Evolutionary conservation across 495 filamentous ascomycete genomes (phyloP).

Genomic region (Neurospora terricola): DNA sequence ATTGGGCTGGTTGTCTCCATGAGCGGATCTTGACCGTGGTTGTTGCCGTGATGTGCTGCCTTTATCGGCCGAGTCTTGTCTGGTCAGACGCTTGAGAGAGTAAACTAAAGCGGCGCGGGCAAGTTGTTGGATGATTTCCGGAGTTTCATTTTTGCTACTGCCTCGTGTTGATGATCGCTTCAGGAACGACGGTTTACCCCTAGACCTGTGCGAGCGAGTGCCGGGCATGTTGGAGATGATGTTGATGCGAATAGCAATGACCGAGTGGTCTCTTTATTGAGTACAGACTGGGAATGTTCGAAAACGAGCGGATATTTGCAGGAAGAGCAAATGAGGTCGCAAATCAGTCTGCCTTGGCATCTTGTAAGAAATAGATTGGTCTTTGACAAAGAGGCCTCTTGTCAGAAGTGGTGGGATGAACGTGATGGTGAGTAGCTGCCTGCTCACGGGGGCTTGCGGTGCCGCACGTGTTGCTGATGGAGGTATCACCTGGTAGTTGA

Average conservation of each 20-base stretch:
- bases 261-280: background rate
- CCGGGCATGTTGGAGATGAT: background rate
- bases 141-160: background rate
- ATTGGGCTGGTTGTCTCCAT: background rate
- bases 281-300: background rate
- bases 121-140: constrained; percentile 15
- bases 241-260: background rate
- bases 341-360: background rate
- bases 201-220: background rate
- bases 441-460: background rate
- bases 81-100: constrained; percentile 11
- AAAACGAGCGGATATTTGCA: background rate
- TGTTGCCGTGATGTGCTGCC: background rate
- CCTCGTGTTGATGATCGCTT: background rate
- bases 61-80: constrained; percentile 1
- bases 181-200: background rate
- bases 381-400: background rate
- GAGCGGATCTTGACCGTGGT: background rate
- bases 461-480: background rate
- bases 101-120: constrained; percentile 17
- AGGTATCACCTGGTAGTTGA: background rate
- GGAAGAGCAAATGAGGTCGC: background rate
- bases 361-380: background rate
- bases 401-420: background rate
- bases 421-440: background rate